These are phyloP conservation scores for Brachypodium distachyon DNA, from an alignment of 202 grass and related monocot genomes.

Conservation along the genomic window DNA sequence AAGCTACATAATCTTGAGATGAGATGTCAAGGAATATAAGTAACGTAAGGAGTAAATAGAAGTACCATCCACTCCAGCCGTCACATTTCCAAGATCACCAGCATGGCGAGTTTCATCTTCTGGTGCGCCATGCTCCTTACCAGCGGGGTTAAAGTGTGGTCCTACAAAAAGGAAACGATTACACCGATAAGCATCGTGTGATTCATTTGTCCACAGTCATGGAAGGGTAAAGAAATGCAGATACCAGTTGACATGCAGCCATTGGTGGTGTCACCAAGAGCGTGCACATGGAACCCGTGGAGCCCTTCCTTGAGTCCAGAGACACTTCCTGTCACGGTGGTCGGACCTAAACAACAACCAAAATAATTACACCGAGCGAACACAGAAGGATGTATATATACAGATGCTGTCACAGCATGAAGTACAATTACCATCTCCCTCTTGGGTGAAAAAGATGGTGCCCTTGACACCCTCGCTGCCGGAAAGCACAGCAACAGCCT, in stretches of 20 bases:
- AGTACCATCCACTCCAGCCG: slow-evolving; percentile 51
- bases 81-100: slow-evolving; percentile 89
- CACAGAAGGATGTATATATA: background rate
- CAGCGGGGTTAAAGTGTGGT: slow-evolving; percentile 76
- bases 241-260: slow-evolving; percentile 93
- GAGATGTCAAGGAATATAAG: background rate
- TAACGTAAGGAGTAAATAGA: background rate
- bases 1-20: background rate
- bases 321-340: slow-evolving; percentile 59
- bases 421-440: slow-evolving; percentile 50
- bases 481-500: slow-evolving; percentile 65
- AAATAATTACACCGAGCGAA: background rate
- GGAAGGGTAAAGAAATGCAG: background rate
- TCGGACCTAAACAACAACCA: slow-evolving; percentile 38
- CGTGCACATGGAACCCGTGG: slow-evolving; percentile 87
- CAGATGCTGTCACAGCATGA: background rate
- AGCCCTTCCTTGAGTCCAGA: slow-evolving; percentile 63
- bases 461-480: slow-evolving; percentile 56
- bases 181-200: background rate
- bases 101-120: slow-evolving; percentile 62
- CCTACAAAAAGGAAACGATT: slow-evolving; percentile 20
- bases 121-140: slow-evolving; percentile 69
- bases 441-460: slow-evolving; percentile 60
- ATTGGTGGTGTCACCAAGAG: slow-evolving; percentile 84
- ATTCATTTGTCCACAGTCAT: background rate